Base-by-base conservation (phyloP, 148 eudicot species). In the Spergularia marina region DNA sequence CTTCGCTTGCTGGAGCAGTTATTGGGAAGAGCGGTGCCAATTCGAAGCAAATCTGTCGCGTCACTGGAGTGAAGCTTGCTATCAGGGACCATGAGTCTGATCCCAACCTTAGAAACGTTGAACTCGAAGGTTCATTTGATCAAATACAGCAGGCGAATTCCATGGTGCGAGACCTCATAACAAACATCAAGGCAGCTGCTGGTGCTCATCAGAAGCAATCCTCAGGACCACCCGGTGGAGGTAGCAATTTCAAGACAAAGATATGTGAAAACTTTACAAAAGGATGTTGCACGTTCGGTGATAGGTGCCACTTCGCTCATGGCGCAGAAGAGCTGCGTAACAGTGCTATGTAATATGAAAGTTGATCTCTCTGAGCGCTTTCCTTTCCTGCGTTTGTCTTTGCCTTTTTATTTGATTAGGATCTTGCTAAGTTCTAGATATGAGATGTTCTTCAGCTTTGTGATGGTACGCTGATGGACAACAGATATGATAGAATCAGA, bases 131-230 rank as follows among this genome's bases (percentile, higher is more conserved):
- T 5, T 80, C 89, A 0, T 90, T 94, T 81, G 98, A 92, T 79
- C 98, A 94, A 75, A 91, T 94, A 74, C 79, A 87, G 74, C 87
- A 87, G 49, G 97, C 98, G 1, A 89, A 89, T 71, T 73, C 83
- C n/a, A 90, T 90, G 96, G 98, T 94, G n/a, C 82, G 85, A 30
- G 98, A 94, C 79, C 87, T 91, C n/a, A 87, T 91, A 39, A 66
- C 72, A 63, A 93, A 78, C 61, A 63, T 91, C 52, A 81, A 89
- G 61, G 77, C 88, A 1, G 82, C 78, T 4, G 71, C 86, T 7
- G 87, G 81, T 13, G 82, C 80, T 10, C 85, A 83, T 34, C 58
- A 21, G 40, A 83, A 65, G 53, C 70, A 78, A 66, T 41, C 73
- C 12, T 54, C 57, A 10, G 58, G 49, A 17, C 41, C 34, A 59